A percentile compares a stretch with the other conserved stretches of the same genome.
phyloP scores from a whole-genome alignment of 306 rosid genomes.

The Bauhinia variegata region DNA sequence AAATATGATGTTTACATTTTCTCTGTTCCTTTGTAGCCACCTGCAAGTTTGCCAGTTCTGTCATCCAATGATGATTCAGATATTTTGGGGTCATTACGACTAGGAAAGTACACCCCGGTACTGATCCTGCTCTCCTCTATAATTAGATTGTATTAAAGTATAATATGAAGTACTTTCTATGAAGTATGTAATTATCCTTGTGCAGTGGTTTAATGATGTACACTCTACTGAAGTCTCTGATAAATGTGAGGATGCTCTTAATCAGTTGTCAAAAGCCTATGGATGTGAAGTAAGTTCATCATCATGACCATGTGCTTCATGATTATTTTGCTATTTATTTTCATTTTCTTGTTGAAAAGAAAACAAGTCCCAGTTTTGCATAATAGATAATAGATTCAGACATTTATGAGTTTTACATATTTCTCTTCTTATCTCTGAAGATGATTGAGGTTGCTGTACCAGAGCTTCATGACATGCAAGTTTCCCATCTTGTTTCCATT shows the following conservation, averaged over 20 bases:
- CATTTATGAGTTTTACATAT: constrained; percentile 36
- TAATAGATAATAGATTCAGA: constrained; percentile 7
- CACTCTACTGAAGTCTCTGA: constrained; percentile 75
- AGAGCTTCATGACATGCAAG: constrained; percentile 78
- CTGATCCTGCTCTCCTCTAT: constrained; percentile 4
- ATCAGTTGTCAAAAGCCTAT: constrained; percentile 56
- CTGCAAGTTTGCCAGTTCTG: constrained; percentile 80
- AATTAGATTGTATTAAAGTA: constrained; percentile 9
- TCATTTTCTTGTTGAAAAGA: not conserved
- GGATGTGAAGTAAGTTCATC: constrained; percentile 81
- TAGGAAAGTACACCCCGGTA: constrained; percentile 87
- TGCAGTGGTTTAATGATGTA: constrained; percentile 93
- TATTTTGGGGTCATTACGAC: constrained; percentile 66
- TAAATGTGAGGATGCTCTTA: constrained; percentile 80
- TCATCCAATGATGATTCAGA: constrained; percentile 53
- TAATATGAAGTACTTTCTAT: constrained; percentile 32
- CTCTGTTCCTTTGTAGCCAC: constrained; percentile 53
- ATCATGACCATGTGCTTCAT: constrained; percentile 4
- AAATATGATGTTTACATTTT: constrained; percentile 30
- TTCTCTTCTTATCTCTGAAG: constrained; percentile 43
- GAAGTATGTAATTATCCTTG: constrained; percentile 33
- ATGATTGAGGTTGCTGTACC: constrained; percentile 78
- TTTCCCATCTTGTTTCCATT: constrained; percentile 83
- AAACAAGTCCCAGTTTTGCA: not conserved
- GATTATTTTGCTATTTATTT: constrained; percentile 23